Base-by-base conservation (phyloP, 129 eudicot genomes). In the Centaurea solstitialis region DNA sequence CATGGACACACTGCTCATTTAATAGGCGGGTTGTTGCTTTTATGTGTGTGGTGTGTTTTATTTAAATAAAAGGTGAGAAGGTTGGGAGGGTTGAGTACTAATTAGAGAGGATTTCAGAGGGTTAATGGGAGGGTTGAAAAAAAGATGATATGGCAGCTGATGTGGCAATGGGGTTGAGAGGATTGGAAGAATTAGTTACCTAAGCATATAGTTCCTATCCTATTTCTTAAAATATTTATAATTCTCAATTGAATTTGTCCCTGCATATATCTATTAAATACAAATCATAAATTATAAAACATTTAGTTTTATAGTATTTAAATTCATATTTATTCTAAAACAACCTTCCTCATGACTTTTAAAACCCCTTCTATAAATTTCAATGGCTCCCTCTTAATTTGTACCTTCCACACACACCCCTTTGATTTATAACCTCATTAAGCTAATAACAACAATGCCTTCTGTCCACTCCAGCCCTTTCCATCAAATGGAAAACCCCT, bases 401-500 rank as follows among this genome's bases (percentile, higher is more conserved):
- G 73, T 70, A 76, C 37, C 53, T 39, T 21, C 45, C 57, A n/a
- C 11, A 70, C 67, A 68, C 11, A 70, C 47, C 43, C 10, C 38
- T 24, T 17, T 4, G n/a, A 59, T 11, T 6, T 21, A 13, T 26
- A 11, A 9, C 41, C 38, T 41, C n/a, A 9, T 18, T 66, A 69
- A 35, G 38, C 24, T 41, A 68, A 26, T 26, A 26, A 26, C 30
- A 26, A 69, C n/a, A 79, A 91, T 91, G 93, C 96, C 96, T 70
- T 33, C 86, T 10, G 79, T 90, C 41, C 88, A 86, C 77, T 90
- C 94, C 0, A 86, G 87, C 82, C 88, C 91, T 47, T 90, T 86
- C 85, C 87, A 81, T 9, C 91, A 88, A 13, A 87, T 85, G 87
- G 90, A 92, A 45, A 89, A 86, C 72, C 89, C 88, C 39, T 73